Evolutionary conservation across 2,329 filamentous ascomycete genomes (phyloP).

Genomic region (Colletotrichum trifolii): DNA sequence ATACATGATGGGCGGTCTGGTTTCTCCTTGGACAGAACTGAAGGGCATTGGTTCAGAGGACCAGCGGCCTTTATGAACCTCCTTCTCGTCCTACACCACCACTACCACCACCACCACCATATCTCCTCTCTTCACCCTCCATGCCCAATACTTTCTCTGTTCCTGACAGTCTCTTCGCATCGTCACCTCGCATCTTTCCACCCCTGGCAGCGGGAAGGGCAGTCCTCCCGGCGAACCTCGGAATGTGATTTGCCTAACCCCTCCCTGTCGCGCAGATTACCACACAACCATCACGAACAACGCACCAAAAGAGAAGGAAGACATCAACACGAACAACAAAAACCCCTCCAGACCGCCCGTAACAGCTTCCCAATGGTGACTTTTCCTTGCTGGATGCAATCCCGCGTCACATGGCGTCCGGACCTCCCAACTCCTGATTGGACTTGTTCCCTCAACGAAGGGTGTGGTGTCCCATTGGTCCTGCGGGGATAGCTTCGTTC

Average conservation of each 20-base stretch:
- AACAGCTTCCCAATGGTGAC: not conserved
- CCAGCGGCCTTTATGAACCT: conserved; percentile 7
- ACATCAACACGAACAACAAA: conserved; percentile 4
- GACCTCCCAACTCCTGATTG: conserved; percentile 29
- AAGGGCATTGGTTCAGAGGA: not conserved
- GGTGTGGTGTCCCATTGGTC: conserved; percentile 26
- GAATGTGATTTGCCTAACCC: conserved; percentile 21
- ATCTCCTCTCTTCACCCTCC: too few relatives aligned
- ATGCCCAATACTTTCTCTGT: too few relatives aligned
- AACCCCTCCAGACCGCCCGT: too few relatives aligned
- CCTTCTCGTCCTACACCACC: too few relatives aligned
- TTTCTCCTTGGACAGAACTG: not conserved
- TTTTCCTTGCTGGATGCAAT: conserved; percentile 25
- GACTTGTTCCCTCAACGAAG: not conserved
- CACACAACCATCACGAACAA: too few relatives aligned
- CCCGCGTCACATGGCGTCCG: conserved; percentile 35
- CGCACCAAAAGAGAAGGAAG: too few relatives aligned
- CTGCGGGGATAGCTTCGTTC: conserved; percentile 27
- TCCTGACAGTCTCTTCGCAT: too few relatives aligned
- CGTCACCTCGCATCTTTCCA: too few relatives aligned
- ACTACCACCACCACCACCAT: too few relatives aligned
- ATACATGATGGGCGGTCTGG: conserved; percentile 19
- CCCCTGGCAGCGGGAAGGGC: too few relatives aligned
- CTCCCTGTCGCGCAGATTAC: conserved; percentile 3
- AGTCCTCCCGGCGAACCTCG: too few relatives aligned